Evolutionary conservation across 2,329 filamentous ascomycete species (phyloP).

Genomic region (Esteya vermicola): DNA sequence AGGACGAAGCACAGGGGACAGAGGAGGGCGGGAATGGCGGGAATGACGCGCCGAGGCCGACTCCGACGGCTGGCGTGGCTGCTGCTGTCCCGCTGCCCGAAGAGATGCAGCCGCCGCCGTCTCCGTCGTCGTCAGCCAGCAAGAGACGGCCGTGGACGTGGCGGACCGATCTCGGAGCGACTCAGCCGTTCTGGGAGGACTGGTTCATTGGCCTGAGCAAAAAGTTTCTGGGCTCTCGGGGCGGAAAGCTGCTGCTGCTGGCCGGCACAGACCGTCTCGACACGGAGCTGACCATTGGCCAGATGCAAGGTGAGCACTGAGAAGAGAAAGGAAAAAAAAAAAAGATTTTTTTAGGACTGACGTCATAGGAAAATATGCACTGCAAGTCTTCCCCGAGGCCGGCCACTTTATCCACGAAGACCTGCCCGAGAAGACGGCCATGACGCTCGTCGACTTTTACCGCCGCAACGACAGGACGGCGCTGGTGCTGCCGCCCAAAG

Average conservation of each 20-base stretch:
- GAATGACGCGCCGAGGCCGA: background rate
- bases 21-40: too few relatives aligned
- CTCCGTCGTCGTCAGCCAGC: background rate
- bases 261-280: slow-evolving; percentile 84
- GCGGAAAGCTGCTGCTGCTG: slow-evolving; percentile 72
- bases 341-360: background rate
- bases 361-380: slow-evolving; percentile 69
- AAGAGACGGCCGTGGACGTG: slow-evolving; percentile 54
- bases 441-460: slow-evolving; percentile 79
- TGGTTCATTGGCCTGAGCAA: slow-evolving; percentile 84
- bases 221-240: slow-evolving; percentile 71
- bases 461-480: slow-evolving; percentile 76
- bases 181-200: slow-evolving; percentile 82
- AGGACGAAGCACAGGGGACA: too few relatives aligned
- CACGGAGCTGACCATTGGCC: slow-evolving; percentile 84
- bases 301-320: slow-evolving; percentile 91
- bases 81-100: background rate
- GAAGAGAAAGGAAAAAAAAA: too few relatives aligned
- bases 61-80: too few relatives aligned
- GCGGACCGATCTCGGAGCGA: slow-evolving; percentile 71
- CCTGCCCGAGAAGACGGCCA: slow-evolving; percentile 76
- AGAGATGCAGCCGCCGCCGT: background rate
- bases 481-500: slow-evolving; percentile 82
- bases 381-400: slow-evolving; percentile 87
- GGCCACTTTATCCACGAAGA: slow-evolving; percentile 98